phyloP scores from a whole-genome alignment of 2,329 filamentous ascomycete species.

The Scytalidium lignicola region DNA sequence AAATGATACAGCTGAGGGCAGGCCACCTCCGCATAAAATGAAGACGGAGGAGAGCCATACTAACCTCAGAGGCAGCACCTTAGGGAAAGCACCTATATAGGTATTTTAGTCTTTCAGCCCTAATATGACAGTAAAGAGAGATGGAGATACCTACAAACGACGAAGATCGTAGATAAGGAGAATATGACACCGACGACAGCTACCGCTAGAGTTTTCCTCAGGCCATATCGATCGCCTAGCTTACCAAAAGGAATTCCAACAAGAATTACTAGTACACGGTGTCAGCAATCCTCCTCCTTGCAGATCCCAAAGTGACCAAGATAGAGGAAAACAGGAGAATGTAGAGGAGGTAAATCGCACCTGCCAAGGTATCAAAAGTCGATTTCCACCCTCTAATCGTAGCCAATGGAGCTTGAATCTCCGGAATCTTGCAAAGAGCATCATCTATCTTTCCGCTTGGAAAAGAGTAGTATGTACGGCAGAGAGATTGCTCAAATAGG shows the following conservation, averaged over 20 bases:
- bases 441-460: slow-evolving; percentile 14
- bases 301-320: background rate
- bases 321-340: background rate
- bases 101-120: background rate
- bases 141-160: slow-evolving; percentile 20
- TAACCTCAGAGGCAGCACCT: slow-evolving; percentile 17
- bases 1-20: slow-evolving; percentile 23
- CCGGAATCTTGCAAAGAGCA: slow-evolving; percentile 20
- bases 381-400: slow-evolving; percentile 27
- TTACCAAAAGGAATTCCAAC: slow-evolving; percentile 26
- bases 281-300: background rate
- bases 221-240: slow-evolving; percentile 22
- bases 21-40: slow-evolving; percentile 23
- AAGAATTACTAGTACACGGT: slow-evolving; percentile 18
- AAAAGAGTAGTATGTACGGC: slow-evolving; percentile 20
- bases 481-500: slow-evolving; percentile 25
- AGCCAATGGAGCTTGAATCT: slow-evolving; percentile 22
- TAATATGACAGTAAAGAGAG: background rate
- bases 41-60: slow-evolving; percentile 25
- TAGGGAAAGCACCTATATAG: slow-evolving; percentile 21
- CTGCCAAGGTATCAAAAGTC: slow-evolving; percentile 24
- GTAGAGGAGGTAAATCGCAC: slow-evolving; percentile 8
- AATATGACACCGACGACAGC: slow-evolving; percentile 20
- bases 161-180: slow-evolving; percentile 20
- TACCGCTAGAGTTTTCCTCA: slow-evolving; percentile 21